A percentile compares a stretch with the other conserved stretches of the same genome.
These are phyloP conservation scores for Coprinellus micaceus DNA, from an alignment of 768 basidiomycete species.

Conservation along the genomic window DNA sequence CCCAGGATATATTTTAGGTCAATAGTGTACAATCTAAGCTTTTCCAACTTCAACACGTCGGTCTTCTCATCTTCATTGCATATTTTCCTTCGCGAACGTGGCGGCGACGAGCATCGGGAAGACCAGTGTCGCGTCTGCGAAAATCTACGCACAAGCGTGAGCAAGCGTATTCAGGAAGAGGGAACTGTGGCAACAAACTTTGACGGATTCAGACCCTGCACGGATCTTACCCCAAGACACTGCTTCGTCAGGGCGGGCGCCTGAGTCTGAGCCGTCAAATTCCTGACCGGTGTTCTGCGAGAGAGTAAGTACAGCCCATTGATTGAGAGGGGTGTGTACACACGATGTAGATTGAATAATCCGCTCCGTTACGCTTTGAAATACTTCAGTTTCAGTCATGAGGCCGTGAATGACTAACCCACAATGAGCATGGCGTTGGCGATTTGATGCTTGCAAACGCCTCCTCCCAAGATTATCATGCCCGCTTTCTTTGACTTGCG, in stretches of 20 bases:
- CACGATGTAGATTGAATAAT: conserved; percentile 94
- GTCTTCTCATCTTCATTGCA: not conserved
- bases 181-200: conserved; percentile 42
- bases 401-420: conserved; percentile 20
- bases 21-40: not conserved
- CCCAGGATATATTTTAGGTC: too few species aligned
- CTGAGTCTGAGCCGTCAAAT: conserved; percentile 97
- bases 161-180: conserved; percentile 21
- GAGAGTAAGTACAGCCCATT: not conserved
- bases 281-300: conserved; percentile 95
- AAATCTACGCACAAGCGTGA: conserved; percentile 46
- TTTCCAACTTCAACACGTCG: not conserved
- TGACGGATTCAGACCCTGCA: conserved; percentile 75
- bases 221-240: conserved; percentile 99
- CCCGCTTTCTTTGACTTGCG: conserved; percentile 89
- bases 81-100: conserved; percentile 65
- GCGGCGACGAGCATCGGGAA: conserved; percentile 95
- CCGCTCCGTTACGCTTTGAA: conserved; percentile 91
- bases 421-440: conserved; percentile 99
- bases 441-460: conserved; percentile 99
- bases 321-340: conserved; percentile 19
- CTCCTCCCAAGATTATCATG: conserved; percentile 97
- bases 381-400: not conserved
- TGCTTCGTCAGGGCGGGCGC: conserved; percentile 95
- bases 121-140: conserved; percentile 94